Percentiles rank a stretch among this genome's conserved stretches.
These are phyloP conservation scores for Taiwanofungus camphoratus DNA, from an alignment of 1,284 basidiomycete genomes.

Conservation along the genomic window DNA sequence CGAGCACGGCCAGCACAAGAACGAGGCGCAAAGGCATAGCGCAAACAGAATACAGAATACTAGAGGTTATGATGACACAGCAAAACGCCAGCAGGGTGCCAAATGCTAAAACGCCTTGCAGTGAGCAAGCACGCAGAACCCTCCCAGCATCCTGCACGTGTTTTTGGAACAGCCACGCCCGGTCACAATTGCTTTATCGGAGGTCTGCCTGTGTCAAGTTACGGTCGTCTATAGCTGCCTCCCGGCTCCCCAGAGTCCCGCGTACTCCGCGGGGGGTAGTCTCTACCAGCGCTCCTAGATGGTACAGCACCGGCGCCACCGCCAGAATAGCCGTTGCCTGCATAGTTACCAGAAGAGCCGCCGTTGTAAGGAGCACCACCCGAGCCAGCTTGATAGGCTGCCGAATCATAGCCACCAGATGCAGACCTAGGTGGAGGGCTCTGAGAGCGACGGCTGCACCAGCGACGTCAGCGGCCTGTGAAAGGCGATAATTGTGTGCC, in stretches of 20 bases:
- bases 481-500: slow-evolving; percentile 5
- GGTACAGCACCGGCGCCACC: slow-evolving; percentile 32
- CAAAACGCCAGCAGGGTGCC: too few relatives aligned
- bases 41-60: too few relatives aligned
- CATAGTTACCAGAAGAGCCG: slow-evolving; percentile 29
- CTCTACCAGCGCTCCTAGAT: slow-evolving; percentile 39
- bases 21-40: too few relatives aligned
- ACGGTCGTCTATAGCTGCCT: slow-evolving; percentile 34
- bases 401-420: slow-evolving; percentile 31
- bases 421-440: slow-evolving; percentile 48
- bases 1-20: too few relatives aligned
- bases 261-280: slow-evolving; percentile 56
- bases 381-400: slow-evolving; percentile 34
- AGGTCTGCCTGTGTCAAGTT: slow-evolving; percentile 7
- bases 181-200: background rate
- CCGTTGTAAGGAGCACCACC: slow-evolving; percentile 48
- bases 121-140: slow-evolving; percentile 1
- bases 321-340: slow-evolving; percentile 43
- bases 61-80: too few relatives aligned
- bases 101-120: too few relatives aligned
- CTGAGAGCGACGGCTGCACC: slow-evolving; percentile 61
- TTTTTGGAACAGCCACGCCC: background rate
- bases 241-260: slow-evolving; percentile 38
- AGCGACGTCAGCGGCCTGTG: slow-evolving; percentile 8
- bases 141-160: background rate